phyloP scores from a whole-genome alignment of 2,329 filamentous ascomycete species.

The Alternaria tenuissima region DNA sequence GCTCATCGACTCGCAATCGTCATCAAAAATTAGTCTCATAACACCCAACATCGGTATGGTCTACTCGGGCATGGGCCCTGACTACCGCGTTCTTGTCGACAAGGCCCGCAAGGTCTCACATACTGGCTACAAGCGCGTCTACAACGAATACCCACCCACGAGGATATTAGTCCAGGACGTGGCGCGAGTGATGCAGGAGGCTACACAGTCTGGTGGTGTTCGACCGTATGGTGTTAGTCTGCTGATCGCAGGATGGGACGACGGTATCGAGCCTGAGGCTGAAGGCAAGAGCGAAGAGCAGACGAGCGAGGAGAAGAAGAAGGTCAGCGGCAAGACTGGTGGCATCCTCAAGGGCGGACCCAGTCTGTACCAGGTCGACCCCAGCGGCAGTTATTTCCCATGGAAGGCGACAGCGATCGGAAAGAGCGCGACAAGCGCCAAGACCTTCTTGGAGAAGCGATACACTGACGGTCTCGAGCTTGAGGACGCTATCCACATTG shows the following conservation, averaged over 20 bases:
- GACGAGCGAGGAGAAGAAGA: constrained; percentile 70
- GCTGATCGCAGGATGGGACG: constrained; percentile 96
- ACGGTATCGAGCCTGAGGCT: constrained; percentile 88
- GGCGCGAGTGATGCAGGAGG: constrained; percentile 97
- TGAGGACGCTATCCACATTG: constrained; percentile 98
- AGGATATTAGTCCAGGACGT: constrained; percentile 99
- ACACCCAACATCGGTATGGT: constrained; percentile 99
- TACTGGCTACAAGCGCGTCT: constrained; percentile 98
- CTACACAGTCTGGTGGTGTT: constrained; percentile 96
- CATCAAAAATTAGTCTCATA: constrained; percentile 97
- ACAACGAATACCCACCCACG: constrained; percentile 99
- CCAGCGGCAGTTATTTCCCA: constrained; percentile 97
- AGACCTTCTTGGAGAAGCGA: constrained; percentile 99
- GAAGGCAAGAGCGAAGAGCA: constrained; percentile 65
- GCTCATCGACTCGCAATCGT: constrained; percentile 91
- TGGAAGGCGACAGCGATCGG: constrained; percentile 99
- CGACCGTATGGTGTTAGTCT: constrained; percentile 95
- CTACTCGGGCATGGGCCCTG: constrained; percentile 98
- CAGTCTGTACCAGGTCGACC: constrained; percentile 98
- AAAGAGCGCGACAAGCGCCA: constrained; percentile 97
- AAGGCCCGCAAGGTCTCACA: constrained; percentile 98
- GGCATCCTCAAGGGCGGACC: constrained; percentile 95
- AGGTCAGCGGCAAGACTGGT: constrained; percentile 86
- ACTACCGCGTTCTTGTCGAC: constrained; percentile 97
- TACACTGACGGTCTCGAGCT: constrained; percentile 97